phyloP scores from a whole-genome alignment of 1,139 yeast genomes.

The Diutina scorzettiae region DNA sequence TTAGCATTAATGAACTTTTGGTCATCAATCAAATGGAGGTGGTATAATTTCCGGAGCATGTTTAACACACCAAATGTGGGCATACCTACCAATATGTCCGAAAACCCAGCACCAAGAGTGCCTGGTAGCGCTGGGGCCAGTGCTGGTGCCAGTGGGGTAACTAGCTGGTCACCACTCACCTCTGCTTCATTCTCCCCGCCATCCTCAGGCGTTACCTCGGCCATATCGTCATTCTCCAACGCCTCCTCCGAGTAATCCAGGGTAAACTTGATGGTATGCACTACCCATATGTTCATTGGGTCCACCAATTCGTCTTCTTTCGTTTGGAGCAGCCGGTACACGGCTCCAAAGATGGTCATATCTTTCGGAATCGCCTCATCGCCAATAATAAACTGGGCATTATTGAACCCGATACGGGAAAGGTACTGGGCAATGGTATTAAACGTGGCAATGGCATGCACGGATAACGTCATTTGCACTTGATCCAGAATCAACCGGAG shows the following conservation, averaged over 20 bases:
- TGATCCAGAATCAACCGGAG: conserved; percentile 32
- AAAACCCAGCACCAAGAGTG: neutral
- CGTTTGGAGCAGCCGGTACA: conserved; percentile 41
- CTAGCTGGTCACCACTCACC: neutral
- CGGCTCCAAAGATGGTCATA: conserved; percentile 72
- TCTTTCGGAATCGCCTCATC: conserved; percentile 55
- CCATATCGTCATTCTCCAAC: neutral
- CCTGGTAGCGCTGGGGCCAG: neutral
- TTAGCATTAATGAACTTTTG: conserved; percentile 63
- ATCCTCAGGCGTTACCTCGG: neutral
- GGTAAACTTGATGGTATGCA: neutral
- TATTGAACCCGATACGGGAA: conserved; percentile 3
- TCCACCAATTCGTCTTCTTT: conserved; percentile 25
- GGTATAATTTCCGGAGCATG: conserved; percentile 7
- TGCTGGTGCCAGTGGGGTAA: neutral
- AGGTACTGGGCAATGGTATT: conserved; percentile 31
- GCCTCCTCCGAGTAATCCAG: neutral
- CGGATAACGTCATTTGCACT: conserved; percentile 43
- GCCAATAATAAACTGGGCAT: conserved; percentile 50
- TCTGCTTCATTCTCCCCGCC: neutral
- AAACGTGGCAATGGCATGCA: conserved; percentile 88
- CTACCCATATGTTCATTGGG: conserved; percentile 6
- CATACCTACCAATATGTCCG: neutral
- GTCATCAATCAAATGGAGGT: conserved; percentile 19
- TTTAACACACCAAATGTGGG: neutral